A percentile compares a stretch with the other conserved stretches of the same genome.
Conservation (phyloP, 495 filamentous ascomycete species). For the Lasiosphaeriaceae sp. region DNA sequence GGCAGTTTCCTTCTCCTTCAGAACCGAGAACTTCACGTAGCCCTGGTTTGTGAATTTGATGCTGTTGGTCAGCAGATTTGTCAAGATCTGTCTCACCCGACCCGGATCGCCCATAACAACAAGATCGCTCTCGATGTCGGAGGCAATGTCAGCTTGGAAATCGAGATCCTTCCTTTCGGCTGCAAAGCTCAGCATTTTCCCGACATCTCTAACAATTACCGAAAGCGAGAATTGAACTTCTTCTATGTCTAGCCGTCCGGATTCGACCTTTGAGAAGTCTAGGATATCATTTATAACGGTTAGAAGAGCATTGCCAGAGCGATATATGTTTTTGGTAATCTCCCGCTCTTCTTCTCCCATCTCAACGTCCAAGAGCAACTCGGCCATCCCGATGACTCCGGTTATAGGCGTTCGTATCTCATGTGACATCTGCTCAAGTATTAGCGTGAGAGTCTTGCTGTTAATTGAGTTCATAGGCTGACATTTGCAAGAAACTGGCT, state of each 20-base stretch:
- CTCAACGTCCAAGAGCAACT: conserved; percentile 63
- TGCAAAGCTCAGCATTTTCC: conserved; percentile 59
- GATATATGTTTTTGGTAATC: conserved; percentile 71
- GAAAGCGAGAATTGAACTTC: conserved; percentile 75
- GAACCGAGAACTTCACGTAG: conserved; percentile 53
- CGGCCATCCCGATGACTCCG: conserved; percentile 72
- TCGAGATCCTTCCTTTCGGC: conserved; percentile 56
- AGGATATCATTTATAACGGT: conserved; percentile 89
- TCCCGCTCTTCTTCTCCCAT: conserved; percentile 67
- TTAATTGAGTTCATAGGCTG: conserved; percentile 4
- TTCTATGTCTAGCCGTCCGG: conserved; percentile 68
- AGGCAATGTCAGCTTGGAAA: conserved; percentile 46
- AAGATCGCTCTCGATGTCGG: conserved; percentile 37
- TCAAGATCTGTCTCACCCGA: conserved; percentile 75
- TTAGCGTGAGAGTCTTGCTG: not conserved
- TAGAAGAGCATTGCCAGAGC: conserved; percentile 76
- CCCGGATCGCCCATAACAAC: conserved; percentile 72
- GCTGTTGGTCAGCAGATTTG: conserved; percentile 82
- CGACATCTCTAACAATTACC: conserved; percentile 66
- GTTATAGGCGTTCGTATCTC: conserved; percentile 72
- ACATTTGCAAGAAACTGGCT: conserved; percentile 64
- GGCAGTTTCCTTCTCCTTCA: conserved; percentile 43
- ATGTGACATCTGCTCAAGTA: conserved; percentile 64
- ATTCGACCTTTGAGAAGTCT: conserved; percentile 85
- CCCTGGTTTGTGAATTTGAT: conserved; percentile 84